Evolutionary conservation across 1,284 basidiomycete genomes (phyloP).

Genomic region (Omphalotus olearius): DNA sequence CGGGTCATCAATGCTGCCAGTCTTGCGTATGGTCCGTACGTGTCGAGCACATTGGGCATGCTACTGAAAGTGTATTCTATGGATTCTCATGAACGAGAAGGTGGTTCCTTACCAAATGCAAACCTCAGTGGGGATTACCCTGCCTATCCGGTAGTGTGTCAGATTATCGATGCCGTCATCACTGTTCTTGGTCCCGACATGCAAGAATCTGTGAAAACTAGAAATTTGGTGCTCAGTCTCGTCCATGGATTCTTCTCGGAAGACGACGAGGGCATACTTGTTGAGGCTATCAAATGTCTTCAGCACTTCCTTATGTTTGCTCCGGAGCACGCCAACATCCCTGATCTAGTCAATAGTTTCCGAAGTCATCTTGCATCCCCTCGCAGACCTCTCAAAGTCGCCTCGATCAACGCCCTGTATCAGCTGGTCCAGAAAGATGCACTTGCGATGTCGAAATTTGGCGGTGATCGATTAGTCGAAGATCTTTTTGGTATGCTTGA

Average conservation of each 20-base stretch:
- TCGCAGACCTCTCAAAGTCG: slow-evolving; percentile 83
- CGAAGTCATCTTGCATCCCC: slow-evolving; percentile 74
- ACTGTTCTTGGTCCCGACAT: slow-evolving; percentile 95
- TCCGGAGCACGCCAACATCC: slow-evolving; percentile 76
- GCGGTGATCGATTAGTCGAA: slow-evolving; percentile 92
- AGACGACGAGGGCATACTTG: slow-evolving; percentile 82
- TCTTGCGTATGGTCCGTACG: slow-evolving; percentile 87
- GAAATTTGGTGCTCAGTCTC: slow-evolving; percentile 80
- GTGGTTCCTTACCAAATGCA: slow-evolving; percentile 79
- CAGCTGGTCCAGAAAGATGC: slow-evolving; percentile 98
- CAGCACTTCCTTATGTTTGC: slow-evolving; percentile 98
- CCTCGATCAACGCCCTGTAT: slow-evolving; percentile 93
- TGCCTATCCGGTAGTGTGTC: slow-evolving; percentile 87
- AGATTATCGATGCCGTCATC: slow-evolving; percentile 90
- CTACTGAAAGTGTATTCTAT: slow-evolving; percentile 87
- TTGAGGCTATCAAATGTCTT: slow-evolving; percentile 93
- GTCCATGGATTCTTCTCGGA: slow-evolving; percentile 86
- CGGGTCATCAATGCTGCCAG: slow-evolving; percentile 91
- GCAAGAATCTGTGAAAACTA: slow-evolving; percentile 81
- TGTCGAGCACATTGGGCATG: slow-evolving; percentile 87
- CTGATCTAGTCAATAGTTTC: slow-evolving; percentile 74
- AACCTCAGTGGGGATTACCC: slow-evolving; percentile 91
- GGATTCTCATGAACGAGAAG: slow-evolving; percentile 93
- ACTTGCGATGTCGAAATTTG: slow-evolving; percentile 85
- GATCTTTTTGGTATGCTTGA: slow-evolving; percentile 95